A percentile compares a stretch with the other conserved stretches of the same genome.
Conservation (phyloP, 169 alveolate species). For the Babesia caballi region DNA sequence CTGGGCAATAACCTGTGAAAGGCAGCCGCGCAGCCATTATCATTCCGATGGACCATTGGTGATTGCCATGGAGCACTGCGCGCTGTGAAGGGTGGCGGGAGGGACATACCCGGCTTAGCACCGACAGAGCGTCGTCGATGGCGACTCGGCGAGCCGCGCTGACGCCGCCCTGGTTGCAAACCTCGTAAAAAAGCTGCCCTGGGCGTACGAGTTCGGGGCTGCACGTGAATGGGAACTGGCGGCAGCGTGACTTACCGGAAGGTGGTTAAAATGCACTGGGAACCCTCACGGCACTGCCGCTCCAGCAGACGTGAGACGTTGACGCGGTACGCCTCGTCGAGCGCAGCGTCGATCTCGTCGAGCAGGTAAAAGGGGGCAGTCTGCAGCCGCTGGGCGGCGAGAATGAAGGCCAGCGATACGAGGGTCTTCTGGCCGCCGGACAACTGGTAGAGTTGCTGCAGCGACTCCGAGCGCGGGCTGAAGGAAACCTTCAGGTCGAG, state of each 20-base stretch:
- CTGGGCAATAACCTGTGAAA: no score
- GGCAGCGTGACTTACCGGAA: constrained; percentile 33
- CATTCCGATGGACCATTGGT: constrained; percentile 1
- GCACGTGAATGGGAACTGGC: background rate
- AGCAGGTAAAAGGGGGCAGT: constrained; percentile 71
- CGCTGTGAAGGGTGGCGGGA: background rate
- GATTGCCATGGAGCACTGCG: constrained; percentile 7
- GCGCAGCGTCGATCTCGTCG: constrained; percentile 77
- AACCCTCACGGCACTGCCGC: constrained; percentile 31
- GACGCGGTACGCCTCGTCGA: constrained; percentile 68
- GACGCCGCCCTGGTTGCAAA: constrained; percentile 38
- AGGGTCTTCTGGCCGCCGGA: constrained; percentile 79
- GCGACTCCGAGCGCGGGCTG: background rate
- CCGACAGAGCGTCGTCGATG: constrained; percentile 34
- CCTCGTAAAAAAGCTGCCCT: constrained; percentile 53
- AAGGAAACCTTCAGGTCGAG: constrained; percentile 61
- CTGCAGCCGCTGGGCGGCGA: constrained; percentile 69
- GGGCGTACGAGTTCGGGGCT: constrained; percentile 49
- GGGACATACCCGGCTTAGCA: constrained; percentile 18
- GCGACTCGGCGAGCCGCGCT: constrained; percentile 21
- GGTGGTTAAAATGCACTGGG: constrained; percentile 55
- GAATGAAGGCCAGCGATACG: constrained; percentile 70
- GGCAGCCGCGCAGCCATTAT: no score
- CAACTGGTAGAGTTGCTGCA: constrained; percentile 42
- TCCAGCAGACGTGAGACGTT: constrained; percentile 35